A percentile compares a stretch with the other conserved stretches of the same genome.
Evolutionary conservation across 139 green algal genomes (phyloP).

Genomic region (Volvox reticuliferus): DNA sequence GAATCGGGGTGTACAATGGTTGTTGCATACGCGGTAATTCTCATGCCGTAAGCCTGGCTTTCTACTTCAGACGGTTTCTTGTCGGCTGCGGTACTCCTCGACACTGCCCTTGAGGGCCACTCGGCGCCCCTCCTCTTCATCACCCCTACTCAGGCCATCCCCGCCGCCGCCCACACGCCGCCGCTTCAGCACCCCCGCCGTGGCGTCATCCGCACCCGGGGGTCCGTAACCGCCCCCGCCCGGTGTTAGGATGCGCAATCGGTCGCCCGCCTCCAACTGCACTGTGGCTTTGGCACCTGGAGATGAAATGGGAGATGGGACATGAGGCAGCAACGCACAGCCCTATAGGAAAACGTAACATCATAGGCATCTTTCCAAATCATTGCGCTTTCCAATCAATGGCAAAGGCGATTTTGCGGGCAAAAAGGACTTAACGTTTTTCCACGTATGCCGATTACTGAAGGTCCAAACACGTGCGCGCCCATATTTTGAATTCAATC

Average conservation of each 20-base stretch:
- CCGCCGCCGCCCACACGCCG: not conserved
- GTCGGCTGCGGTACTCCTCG: constrained; percentile 47
- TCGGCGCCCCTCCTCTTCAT: not conserved
- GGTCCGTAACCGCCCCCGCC: constrained; percentile 80
- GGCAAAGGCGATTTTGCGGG: too few species aligned
- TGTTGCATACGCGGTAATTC: too few species aligned
- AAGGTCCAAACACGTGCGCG: too few species aligned
- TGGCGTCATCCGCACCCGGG: not conserved
- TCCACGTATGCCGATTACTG: too few species aligned
- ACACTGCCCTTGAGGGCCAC: constrained; percentile 50
- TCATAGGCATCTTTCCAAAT: too few species aligned
- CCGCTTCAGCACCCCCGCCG: not conserved
- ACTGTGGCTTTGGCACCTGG: constrained; percentile 83
- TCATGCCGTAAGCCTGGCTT: too few species aligned
- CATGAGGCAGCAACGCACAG: not conserved
- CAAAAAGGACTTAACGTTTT: too few species aligned
- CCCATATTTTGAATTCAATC: too few species aligned
- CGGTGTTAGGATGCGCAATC: constrained; percentile 80
- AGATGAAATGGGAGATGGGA: not conserved
- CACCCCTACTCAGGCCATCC: not conserved
- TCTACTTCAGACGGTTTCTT: constrained; percentile 69
- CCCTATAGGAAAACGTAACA: too few species aligned
- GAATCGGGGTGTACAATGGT: too few species aligned
- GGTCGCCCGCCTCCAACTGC: constrained; percentile 70
- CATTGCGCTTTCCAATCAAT: too few species aligned